Evolutionary conservation across 106 monocot genomes (phyloP), one percentile per base, ranked within the genome.

Genomic region (Dactylorhiza incarnata): DNA sequence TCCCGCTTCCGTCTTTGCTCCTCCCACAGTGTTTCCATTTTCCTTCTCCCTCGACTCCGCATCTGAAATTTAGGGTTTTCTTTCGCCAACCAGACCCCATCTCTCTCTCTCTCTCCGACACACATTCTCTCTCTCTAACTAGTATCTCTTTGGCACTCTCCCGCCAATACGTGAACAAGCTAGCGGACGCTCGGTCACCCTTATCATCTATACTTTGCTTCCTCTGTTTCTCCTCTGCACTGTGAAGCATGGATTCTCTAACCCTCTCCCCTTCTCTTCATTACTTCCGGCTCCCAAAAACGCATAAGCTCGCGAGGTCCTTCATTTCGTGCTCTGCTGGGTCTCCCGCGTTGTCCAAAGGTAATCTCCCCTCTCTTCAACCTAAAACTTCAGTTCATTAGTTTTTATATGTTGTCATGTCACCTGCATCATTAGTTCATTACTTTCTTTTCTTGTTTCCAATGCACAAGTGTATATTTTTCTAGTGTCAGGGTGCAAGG

Each of bases 271-370:
- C 88, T 11, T 83, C 79, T 14, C 76, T 83, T 22, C 87, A 79
- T 87, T 85, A 88, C 49, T 94, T 88, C 79, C 77, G 79, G 45
- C 45, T 81, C 73, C 63, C 82, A 3, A 81, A 73, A 43, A 73
- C 68, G 25, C 83, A 73, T 16, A 74, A 23, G 53, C 68, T 75
- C 20, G 24, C 44, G 9, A 72, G 61, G 44, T 49, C 82, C 47
- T 61, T 67, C 62, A 53, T 85, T 19, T 76, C 77, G 24, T 82
- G 84, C 80, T 87, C 83, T 69, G 8, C 87, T 23, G 76, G 73
- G 5, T 25, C 85, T 54, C 71, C 86, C 50, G 52, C 84, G 22
- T 20, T 76, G 23, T 58, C 66, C 16, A 48, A 82, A 73, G 94
- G 94, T 86, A 15, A 55, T 29, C 19, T 22, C 52, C 51, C 65